phyloP scores from a whole-genome alignment of 345 rosid species.

The Melaleuca alternifolia region DNA sequence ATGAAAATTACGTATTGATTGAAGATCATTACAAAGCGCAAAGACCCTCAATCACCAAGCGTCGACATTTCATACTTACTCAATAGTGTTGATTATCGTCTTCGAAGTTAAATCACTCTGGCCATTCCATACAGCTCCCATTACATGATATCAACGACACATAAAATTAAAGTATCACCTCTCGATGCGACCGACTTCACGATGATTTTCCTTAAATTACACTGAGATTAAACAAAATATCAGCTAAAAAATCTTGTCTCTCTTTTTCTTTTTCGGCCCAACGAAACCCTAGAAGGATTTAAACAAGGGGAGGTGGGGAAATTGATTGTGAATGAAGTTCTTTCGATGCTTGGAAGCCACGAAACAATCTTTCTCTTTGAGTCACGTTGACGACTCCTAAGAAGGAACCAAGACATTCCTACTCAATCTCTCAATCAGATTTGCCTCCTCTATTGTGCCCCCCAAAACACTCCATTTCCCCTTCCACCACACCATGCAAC shows the following conservation, averaged over 20 bases:
- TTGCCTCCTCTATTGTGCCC: neutral
- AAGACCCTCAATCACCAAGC: neutral
- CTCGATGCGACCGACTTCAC: neutral
- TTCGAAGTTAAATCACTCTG: neutral
- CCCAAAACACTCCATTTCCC: neutral
- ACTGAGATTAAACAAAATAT: neutral
- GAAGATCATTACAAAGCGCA: neutral
- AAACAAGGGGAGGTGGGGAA: neutral
- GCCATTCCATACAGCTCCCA: neutral
- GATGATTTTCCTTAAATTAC: neutral
- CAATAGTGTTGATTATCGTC: neutral
- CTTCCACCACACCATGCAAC: neutral
- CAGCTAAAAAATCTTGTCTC: neutral
- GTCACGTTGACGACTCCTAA: neutral
- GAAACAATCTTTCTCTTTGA: neutral
- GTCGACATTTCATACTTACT: neutral
- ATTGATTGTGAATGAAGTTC: neutral
- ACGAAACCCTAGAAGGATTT: neutral
- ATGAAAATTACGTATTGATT: neutral
- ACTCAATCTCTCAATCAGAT: neutral
- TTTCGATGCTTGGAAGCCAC: neutral
- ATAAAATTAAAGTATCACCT: neutral
- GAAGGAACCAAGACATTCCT: neutral
- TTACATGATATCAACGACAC: neutral
- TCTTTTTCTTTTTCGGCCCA: neutral